Evolutionary conservation across 495 filamentous ascomycete genomes (phyloP), one percentile per base, ranked within the genome.

Genomic region (Articulospora tetracladia): DNA sequence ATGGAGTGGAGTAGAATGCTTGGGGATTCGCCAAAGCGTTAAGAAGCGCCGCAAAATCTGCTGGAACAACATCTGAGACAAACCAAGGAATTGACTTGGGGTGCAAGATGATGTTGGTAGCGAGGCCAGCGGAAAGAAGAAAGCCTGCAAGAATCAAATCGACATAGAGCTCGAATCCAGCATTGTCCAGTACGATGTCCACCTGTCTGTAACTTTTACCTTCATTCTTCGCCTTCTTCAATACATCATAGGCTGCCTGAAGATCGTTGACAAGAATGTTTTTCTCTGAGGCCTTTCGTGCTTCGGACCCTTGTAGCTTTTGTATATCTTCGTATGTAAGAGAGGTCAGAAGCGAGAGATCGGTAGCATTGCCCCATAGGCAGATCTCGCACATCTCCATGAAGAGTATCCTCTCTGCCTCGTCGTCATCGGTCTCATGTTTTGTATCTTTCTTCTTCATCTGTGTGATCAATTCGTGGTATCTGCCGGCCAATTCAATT

Each of bases 11-110:
- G 71, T 92, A 97, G 76, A 97, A 97, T 4, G 71, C 46, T 64
- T 86, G 81, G 0, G 94, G 89, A 59, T 85, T 78, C 3, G 84
- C 80, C n/a, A 98, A 80, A 2, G 86, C 87, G 53, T 80, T 83
- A 22, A 98, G 82, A 3, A 98, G 80, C 54, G 88, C 83, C 0
- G 77, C 79, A 64, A 98, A 97, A 68, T 98, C 94, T 24, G 73
- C 79, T 0, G 92, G 91, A 12, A 96, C 72, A 13, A 98, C 94
- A 66, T 98, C 94, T 0, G 91, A 96, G 48, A 98, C 94, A 65
- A 98, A 98, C 94, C 94, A 98, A 0, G 94, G 94, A 53, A 98
- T 89, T 32, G 83, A 83, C 73, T 98, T 98, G 4, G 94, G 91
- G 69, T 96, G 92, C 8, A 98, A 82, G n/a, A 97, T 85, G 15